phyloP scores from a whole-genome alignment of 805 yeast species.

The Saccharomycopsis malanga region DNA sequence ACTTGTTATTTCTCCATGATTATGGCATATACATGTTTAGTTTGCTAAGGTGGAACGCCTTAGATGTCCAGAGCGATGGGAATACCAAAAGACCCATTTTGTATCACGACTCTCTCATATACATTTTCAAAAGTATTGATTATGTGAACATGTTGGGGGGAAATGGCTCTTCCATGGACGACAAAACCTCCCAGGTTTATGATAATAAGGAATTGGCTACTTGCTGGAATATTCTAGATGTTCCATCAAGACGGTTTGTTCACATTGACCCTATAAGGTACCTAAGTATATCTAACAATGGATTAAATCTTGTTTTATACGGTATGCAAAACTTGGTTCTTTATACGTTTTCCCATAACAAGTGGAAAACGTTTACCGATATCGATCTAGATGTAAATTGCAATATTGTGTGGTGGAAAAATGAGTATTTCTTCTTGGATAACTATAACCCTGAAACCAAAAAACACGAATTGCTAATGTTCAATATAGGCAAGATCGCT shows the following conservation, averaged over 20 bases:
- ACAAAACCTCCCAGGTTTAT: slow-evolving; percentile 1
- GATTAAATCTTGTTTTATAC: slow-evolving; percentile 24
- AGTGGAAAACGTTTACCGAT: slow-evolving; percentile 28
- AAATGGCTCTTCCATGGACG: background rate
- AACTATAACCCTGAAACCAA: slow-evolving; percentile 15
- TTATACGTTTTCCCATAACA: slow-evolving; percentile 23
- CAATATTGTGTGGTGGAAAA: slow-evolving; percentile 21
- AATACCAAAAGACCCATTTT: slow-evolving; percentile 26
- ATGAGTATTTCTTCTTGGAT: slow-evolving; percentile 18
- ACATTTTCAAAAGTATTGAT: slow-evolving; percentile 26
- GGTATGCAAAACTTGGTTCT: slow-evolving; percentile 23
- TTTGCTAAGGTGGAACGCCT: slow-evolving; percentile 9
- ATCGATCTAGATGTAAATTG: slow-evolving; percentile 12
- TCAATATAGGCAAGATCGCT: slow-evolving; percentile 14
- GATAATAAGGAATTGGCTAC: background rate
- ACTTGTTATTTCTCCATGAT: slow-evolving; percentile 11
- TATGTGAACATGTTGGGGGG: slow-evolving; percentile 3
- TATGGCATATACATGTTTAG: slow-evolving; percentile 13
- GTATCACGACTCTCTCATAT: slow-evolving; percentile 22
- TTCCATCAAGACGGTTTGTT: slow-evolving; percentile 3
- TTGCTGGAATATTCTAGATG: slow-evolving; percentile 14
- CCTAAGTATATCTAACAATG: slow-evolving; percentile 25
- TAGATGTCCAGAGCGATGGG: slow-evolving; percentile 23
- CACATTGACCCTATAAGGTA: slow-evolving; percentile 17
- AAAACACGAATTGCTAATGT: slow-evolving; percentile 18